Evolutionary conservation across 306 rosid species (phyloP), one percentile per base, ranked within the genome.

Genomic region (Trifolium pratense): DNA sequence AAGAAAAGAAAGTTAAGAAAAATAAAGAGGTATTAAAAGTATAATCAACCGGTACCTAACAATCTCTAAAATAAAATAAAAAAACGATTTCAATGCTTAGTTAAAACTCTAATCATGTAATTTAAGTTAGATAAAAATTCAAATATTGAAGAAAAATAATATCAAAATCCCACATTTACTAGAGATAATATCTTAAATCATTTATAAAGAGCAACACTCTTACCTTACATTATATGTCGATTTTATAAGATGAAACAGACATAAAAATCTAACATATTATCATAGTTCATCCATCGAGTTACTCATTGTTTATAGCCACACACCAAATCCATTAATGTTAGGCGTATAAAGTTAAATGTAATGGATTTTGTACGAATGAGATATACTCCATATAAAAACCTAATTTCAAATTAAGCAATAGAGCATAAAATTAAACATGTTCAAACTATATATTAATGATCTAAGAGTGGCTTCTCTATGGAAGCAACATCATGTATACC

Each of bases 401-500:
- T 48, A 7, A 15, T 48, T 16, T n/a, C 3, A n/a, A 48, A 48
- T 6, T n/a, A 6, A 7, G 21, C 16, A 48, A n/a, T 48, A 48
- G 55, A 48, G 55, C 55, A 48, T 48, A 21, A 48, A 11, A 12
- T 3, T 12, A 48, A 48, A 48, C 10, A 48, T 6, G 7, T n/a
- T 48, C 21, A 43, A 43, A 6, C 3, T n/a, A 48, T 48, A 43
- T 43, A 43, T 43, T 43, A 43, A 43, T 43, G 13, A 43, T 48
- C 53, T 48, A 48, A 48, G 21, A 6, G 55, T 15, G n/a, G 18
- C 55, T 48, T 48, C 55, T 48, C 82, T 68, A 75, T 68, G 75
- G 52, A 69, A 25, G 23, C 74, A 79, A 45, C 32, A 65, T 80
- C 39, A 51, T 77, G 71, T 62, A 12, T 39, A 48, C 16, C 16